Percentiles rank a stretch among this genome's conserved stretches.
Evolutionary conservation across 306 rosid species (phyloP).

Genomic region (Cicer yamashitae): DNA sequence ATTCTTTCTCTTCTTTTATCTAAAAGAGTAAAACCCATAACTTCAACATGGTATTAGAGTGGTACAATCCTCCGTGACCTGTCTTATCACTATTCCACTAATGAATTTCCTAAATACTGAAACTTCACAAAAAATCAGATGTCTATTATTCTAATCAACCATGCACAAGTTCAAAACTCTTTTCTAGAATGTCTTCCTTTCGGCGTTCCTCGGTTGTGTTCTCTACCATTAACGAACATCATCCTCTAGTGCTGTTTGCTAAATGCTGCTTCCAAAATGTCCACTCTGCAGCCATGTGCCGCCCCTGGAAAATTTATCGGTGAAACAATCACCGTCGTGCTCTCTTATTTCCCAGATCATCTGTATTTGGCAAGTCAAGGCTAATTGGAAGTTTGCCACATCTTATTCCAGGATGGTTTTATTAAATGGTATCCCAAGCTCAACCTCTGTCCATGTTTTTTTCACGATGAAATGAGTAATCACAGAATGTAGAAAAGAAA

Average conservation of each 20-base stretch:
- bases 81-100: neutral
- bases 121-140: neutral
- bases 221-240: neutral
- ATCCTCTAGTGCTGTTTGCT: neutral
- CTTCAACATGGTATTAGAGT: neutral
- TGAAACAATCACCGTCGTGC: neutral
- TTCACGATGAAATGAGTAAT: neutral
- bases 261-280: neutral
- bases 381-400: neutral
- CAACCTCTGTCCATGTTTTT: constrained; percentile 2
- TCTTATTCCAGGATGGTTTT: neutral
- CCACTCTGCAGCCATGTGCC: neutral
- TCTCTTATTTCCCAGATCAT: neutral
- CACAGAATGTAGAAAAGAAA: neutral
- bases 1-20: neutral
- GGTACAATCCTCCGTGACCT: neutral
- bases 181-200: neutral
- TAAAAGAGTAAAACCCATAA: neutral
- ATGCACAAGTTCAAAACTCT: too few species aligned
- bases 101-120: neutral
- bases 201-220: neutral
- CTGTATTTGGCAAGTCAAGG: neutral
- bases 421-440: neutral
- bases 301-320: neutral
- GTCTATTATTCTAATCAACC: neutral